These are phyloP conservation scores for Dysphania ambrosioides DNA, from an alignment of 148 eudicot species.

Conservation along the genomic window DNA sequence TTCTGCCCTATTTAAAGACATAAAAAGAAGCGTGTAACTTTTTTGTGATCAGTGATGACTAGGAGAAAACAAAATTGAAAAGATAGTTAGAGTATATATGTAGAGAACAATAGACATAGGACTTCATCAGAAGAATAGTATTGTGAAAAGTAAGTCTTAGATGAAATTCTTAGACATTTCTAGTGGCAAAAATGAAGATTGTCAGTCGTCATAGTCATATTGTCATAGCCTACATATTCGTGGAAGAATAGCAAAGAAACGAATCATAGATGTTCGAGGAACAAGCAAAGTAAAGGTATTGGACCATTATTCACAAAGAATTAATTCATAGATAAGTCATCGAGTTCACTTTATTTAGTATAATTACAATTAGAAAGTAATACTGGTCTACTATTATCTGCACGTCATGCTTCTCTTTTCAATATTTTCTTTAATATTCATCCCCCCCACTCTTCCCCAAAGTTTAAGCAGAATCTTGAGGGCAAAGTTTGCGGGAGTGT, in stretches of 20 bases:
- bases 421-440: background rate
- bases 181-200: background rate
- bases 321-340: background rate
- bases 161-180: background rate
- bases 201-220: background rate
- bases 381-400: too few relatives aligned
- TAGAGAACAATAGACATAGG: background rate
- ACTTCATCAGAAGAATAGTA: background rate
- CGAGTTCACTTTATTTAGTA: too few relatives aligned
- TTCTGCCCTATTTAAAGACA: background rate
- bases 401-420: background rate
- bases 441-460: background rate
- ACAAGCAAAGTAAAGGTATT: slow-evolving; percentile 5
- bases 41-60: background rate
- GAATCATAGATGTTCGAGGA: background rate
- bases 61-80: background rate
- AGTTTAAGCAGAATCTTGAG: slow-evolving; percentile 19
- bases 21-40: background rate
- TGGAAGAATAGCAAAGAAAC: background rate
- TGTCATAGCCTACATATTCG: background rate
- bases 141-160: background rate
- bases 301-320: too few relatives aligned
- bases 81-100: background rate
- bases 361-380: too few relatives aligned
- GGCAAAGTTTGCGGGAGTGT: slow-evolving; percentile 18